phyloP scores from a whole-genome alignment of 1,284 basidiomycete genomes.

The Ustilago crameri region DNA sequence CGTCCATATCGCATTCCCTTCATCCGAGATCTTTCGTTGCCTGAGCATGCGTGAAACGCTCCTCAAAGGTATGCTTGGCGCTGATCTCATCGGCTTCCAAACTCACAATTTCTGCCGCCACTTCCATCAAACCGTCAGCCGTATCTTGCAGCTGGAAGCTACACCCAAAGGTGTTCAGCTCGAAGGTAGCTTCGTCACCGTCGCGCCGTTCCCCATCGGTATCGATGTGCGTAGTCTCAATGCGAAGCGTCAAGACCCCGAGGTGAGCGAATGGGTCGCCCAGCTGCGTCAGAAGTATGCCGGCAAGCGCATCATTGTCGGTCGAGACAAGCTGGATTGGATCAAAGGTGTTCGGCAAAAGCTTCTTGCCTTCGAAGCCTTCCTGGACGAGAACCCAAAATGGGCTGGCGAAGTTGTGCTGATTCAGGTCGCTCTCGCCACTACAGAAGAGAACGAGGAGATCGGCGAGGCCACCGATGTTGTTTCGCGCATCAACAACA shows the following conservation, averaged over 20 bases:
- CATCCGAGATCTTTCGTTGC: constrained; percentile 87
- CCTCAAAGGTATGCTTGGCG: constrained; percentile 79
- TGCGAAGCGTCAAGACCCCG: constrained; percentile 78
- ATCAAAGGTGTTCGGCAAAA: constrained; percentile 86
- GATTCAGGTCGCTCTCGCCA: constrained; percentile 86
- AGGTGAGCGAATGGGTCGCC: constrained; percentile 83
- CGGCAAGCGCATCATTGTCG: constrained; percentile 85
- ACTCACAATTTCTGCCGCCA: constrained; percentile 75
- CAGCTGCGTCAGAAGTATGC: constrained; percentile 80
- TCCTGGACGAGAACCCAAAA: constrained; percentile 81
- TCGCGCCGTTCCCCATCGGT: constrained; percentile 87
- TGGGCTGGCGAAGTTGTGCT: constrained; percentile 83
- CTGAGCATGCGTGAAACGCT: constrained; percentile 73
- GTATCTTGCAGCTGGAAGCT: constrained; percentile 82
- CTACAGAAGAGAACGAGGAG: constrained; percentile 79
- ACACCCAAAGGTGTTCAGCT: constrained; percentile 82
- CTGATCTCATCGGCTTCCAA: constrained; percentile 82
- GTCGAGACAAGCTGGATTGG: constrained; percentile 86
- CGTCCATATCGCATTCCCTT: constrained; percentile 87
- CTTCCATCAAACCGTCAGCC: constrained; percentile 78
- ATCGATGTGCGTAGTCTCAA: constrained; percentile 81
- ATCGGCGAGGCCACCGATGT: constrained; percentile 80
- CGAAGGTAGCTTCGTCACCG: constrained; percentile 76
- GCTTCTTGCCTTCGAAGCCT: constrained; percentile 83
- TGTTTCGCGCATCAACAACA: constrained; percentile 83